A percentile compares a stretch with the other conserved stretches of the same genome.
Conservation (phyloP, 2,329 filamentous ascomycete species). For the Thelonectria blattea region DNA sequence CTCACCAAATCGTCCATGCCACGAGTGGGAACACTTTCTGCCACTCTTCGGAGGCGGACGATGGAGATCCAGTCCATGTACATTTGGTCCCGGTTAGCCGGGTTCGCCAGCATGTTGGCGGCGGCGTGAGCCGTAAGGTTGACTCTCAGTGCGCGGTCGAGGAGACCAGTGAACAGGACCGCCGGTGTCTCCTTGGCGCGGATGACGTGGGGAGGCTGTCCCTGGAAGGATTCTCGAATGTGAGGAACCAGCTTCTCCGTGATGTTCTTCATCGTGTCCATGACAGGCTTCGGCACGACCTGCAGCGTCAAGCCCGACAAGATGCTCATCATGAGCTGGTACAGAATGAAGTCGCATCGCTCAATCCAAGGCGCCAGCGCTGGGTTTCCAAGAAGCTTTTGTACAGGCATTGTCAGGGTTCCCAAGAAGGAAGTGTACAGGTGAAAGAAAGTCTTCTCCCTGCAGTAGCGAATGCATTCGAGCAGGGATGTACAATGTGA, state of each 20-base stretch:
- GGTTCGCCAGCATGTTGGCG: constrained; percentile 88
- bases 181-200: constrained; percentile 88
- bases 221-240: constrained; percentile 83
- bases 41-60: constrained; percentile 67
- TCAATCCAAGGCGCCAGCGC: constrained; percentile 91
- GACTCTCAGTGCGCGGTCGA: constrained; percentile 87
- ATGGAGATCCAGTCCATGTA: constrained; percentile 85
- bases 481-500: constrained; percentile 95
- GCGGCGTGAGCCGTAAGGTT: constrained; percentile 94
- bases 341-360: constrained; percentile 93
- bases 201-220: constrained; percentile 84
- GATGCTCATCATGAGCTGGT: constrained; percentile 95
- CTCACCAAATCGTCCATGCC: constrained; percentile 72
- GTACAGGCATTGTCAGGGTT: constrained; percentile 93
- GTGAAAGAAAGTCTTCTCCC: constrained; percentile 95
- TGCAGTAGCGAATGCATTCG: constrained; percentile 94
- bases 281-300: constrained; percentile 85
- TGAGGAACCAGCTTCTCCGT: constrained; percentile 81
- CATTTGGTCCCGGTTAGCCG: constrained; percentile 92
- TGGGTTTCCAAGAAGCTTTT: constrained; percentile 85
- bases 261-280: constrained; percentile 87
- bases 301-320: constrained; percentile 88
- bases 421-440: constrained; percentile 95
- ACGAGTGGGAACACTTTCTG: constrained; percentile 66
- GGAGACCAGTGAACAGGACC: constrained; percentile 82